Evolutionary conservation across 2,329 filamentous ascomycete genomes (phyloP), one percentile per base, ranked within the genome.

Genomic region (Penicillium janthinellum): DNA sequence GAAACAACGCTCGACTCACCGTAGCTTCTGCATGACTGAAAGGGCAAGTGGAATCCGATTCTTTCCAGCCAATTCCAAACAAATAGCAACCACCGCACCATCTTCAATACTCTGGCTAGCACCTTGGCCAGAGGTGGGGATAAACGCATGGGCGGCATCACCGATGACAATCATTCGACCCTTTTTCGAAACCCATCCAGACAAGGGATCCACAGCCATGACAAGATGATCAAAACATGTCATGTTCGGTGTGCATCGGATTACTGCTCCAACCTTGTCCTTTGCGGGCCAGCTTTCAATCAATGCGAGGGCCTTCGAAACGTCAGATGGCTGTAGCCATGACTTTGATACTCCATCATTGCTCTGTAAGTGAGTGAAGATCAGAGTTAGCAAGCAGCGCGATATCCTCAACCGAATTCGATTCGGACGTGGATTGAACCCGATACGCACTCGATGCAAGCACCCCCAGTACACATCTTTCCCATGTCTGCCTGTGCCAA

Each of bases 391-490:
- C 17, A 17, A 17, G 17, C 17, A 17, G 17, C 17, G 17, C 17
- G 17, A 17, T 17, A 17, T 17, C 17, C 1, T 17, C 17, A 17
- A 1, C 17, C 1, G 17, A 17, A 17, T 17, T 17, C 17, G 17
- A 17, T 17, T 17, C 17, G 17, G 17, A 17, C 17, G 17, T 17
- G 17, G 17, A 17, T 17, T 17, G 17, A 17, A 17, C 17, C 17
- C 17, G 17, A 17, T 17, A 44, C 41, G n/a, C 14, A 44, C 41
- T n/a, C 20, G n/a, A n/a, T 44, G 41, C 41, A 44, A 17, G 41
- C 41, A 44, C 20, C 41, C 41, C 41, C 41, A 44, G 14, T 52
- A 52, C 14, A 52, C 49, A 37, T 52, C 49, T n/a, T 52, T 52
- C 8, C 49, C 49, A 12, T 38, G 28, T 52, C 49, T 10, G n/a